These are phyloP conservation scores for Malania oleifera DNA, from an alignment of 164 flowering plant genomes.

Conservation along the genomic window DNA sequence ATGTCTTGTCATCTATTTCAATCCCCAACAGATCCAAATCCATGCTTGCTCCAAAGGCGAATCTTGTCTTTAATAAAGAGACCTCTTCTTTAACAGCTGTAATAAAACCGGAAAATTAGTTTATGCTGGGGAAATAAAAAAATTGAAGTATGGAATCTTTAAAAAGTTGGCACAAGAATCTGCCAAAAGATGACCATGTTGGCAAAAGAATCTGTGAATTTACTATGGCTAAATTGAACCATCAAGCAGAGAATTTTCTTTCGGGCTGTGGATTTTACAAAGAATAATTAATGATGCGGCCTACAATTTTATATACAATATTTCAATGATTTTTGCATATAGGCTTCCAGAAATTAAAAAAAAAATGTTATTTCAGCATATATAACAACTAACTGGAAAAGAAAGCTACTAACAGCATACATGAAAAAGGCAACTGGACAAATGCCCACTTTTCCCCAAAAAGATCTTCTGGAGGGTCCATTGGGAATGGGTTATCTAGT, in stretches of 20 bases:
- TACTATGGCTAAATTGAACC: too few relatives aligned
- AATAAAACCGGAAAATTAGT: slow-evolving; percentile 8
- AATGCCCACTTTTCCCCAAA: slow-evolving; percentile 97
- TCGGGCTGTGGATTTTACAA: too few relatives aligned
- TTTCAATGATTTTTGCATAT: too few relatives aligned
- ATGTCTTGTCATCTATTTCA: slow-evolving; percentile 68
- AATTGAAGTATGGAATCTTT: background rate
- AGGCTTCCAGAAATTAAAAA: too few relatives aligned
- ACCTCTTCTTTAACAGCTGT: slow-evolving; percentile 80
- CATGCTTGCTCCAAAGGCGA: slow-evolving; percentile 65
- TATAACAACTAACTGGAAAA: too few relatives aligned
- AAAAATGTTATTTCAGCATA: background rate
- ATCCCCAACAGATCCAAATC: slow-evolving; percentile 90
- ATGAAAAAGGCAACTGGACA: slow-evolving; percentile 90
- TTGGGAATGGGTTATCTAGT: slow-evolving; percentile 89
- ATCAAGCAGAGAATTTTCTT: too few relatives aligned
- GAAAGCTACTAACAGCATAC: slow-evolving; percentile 22
- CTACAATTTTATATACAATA: too few relatives aligned
- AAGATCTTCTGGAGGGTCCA: slow-evolving; percentile 89
- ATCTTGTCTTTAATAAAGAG: slow-evolving; percentile 45
- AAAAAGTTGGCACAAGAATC: background rate
- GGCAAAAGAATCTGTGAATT: too few relatives aligned
- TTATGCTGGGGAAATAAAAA: too few relatives aligned
- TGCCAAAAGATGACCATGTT: too few relatives aligned
- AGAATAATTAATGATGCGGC: too few relatives aligned